These are phyloP conservation scores for Blastomyces percursus DNA, from an alignment of 2,329 filamentous ascomycete species.

Conservation along the genomic window DNA sequence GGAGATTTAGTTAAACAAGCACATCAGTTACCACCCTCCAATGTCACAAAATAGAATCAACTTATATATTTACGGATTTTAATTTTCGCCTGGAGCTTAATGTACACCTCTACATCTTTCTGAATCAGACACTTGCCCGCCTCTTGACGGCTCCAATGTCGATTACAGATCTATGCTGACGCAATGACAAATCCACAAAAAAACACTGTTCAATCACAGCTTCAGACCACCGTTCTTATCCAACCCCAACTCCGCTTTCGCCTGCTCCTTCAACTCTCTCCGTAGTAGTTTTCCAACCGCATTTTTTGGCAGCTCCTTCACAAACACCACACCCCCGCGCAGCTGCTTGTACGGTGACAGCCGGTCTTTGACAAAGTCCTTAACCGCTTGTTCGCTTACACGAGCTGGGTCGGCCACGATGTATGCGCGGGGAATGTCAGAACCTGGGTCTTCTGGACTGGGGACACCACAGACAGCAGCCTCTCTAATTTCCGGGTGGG, in stretches of 20 bases:
- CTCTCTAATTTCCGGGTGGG: conserved; percentile 6
- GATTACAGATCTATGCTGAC: neutral
- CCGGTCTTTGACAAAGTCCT: conserved; percentile 3
- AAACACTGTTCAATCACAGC: neutral
- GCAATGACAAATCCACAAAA: neutral
- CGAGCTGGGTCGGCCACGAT: neutral
- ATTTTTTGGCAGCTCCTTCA: conserved; percentile 6
- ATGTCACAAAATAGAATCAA: neutral
- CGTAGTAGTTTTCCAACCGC: conserved; percentile 2
- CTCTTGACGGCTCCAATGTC: neutral
- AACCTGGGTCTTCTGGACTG: conserved; percentile 1
- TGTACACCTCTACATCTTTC: neutral
- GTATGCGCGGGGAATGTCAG: neutral
- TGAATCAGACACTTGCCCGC: neutral
- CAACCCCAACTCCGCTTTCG: conserved; percentile 5
- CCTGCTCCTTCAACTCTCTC: conserved; percentile 5
- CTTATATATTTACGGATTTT: neutral
- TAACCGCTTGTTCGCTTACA: neutral
- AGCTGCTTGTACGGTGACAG: conserved; percentile 4
- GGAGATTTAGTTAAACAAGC: too few species aligned
- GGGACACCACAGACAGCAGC: conserved; percentile 5
- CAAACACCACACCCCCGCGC: conserved; percentile 3
- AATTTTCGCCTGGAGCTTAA: neutral
- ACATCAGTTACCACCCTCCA: too few species aligned
- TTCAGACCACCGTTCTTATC: neutral